These are phyloP conservation scores for Waltergamsia citrina DNA, from an alignment of 2,329 filamentous ascomycete species.

Conservation along the genomic window DNA sequence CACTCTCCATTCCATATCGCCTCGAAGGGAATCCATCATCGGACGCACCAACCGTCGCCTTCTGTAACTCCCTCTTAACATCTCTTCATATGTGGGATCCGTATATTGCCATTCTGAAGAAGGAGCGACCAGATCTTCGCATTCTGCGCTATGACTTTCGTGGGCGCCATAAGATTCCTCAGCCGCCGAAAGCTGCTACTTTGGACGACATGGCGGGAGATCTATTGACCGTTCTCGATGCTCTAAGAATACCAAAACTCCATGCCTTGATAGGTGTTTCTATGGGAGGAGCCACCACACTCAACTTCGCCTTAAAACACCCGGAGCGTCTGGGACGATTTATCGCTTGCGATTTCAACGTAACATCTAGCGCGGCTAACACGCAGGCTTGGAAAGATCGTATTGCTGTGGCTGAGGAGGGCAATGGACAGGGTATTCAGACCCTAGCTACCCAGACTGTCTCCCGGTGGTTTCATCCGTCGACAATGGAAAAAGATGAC, in stretches of 20 bases:
- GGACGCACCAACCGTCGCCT: constrained; percentile 61
- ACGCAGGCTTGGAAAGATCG: constrained; percentile 73
- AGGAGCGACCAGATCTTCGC: constrained; percentile 53
- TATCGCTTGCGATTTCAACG: constrained; percentile 72
- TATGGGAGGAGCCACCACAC: constrained; percentile 69
- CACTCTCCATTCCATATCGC: constrained; percentile 60
- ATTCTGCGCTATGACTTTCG: constrained; percentile 72
- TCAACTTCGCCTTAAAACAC: constrained; percentile 62
- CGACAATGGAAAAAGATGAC: constrained; percentile 34
- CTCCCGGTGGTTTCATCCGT: constrained; percentile 67
- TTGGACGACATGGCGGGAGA: constrained; percentile 62
- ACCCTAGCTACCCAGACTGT: constrained; percentile 63
- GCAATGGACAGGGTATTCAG: constrained; percentile 49
- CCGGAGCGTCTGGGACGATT: constrained; percentile 50
- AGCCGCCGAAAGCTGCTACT: constrained; percentile 39
- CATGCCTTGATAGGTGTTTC: constrained; percentile 67
- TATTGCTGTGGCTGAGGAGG: constrained; percentile 53
- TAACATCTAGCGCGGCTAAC: constrained; percentile 62
- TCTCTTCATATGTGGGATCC: constrained; percentile 74
- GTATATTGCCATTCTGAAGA: constrained; percentile 54
- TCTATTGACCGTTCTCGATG: constrained; percentile 54
- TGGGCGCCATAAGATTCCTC: constrained; percentile 47
- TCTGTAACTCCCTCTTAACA: constrained; percentile 74
- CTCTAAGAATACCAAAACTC: constrained; percentile 58
- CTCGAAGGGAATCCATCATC: constrained; percentile 64